phyloP scores from a whole-genome alignment of 441 rosid genomes.

The Cnidoscolus chayamansa region DNA sequence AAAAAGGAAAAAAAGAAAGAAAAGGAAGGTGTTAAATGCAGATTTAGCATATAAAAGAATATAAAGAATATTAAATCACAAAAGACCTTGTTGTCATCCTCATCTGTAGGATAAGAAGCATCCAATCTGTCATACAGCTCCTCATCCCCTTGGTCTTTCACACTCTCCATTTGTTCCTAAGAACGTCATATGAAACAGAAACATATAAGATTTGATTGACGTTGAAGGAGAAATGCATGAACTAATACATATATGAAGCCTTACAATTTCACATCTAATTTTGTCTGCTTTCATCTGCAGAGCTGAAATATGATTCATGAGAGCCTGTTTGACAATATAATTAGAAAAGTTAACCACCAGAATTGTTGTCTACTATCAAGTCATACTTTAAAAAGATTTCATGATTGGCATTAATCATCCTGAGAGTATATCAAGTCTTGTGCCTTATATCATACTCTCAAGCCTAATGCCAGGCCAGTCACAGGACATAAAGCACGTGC shows the following conservation, averaged over 20 bases:
- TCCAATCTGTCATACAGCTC: slow-evolving; percentile 60
- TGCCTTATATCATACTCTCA: too few species aligned
- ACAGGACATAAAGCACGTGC: slow-evolving; percentile 1
- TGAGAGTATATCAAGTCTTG: neutral
- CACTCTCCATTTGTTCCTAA: slow-evolving; percentile 59
- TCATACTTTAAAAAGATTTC: too few species aligned
- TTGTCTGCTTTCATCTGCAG: slow-evolving; percentile 53
- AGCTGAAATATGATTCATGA: slow-evolving; percentile 52
- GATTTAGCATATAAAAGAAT: slow-evolving; percentile 11
- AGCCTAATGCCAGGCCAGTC: too few species aligned
- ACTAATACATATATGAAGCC: slow-evolving; percentile 25
- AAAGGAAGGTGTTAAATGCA: neutral
- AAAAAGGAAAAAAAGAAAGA: neutral
- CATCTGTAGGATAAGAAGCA: slow-evolving; percentile 60
- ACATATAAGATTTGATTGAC: slow-evolving; percentile 4
- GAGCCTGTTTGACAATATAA: slow-evolving; percentile 56
- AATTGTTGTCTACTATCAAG: neutral
- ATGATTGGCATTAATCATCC: neutral
- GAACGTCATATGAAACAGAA: slow-evolving; percentile 14
- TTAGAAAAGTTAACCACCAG: slow-evolving; percentile 14
- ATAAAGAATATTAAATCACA: slow-evolving; percentile 6
- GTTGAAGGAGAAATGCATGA: slow-evolving; percentile 1
- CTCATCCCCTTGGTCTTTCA: slow-evolving; percentile 54
- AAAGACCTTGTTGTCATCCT: slow-evolving; percentile 55
- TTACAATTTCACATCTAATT: slow-evolving; percentile 77